Evolutionary conservation across 2,329 filamentous ascomycete species (phyloP).

Genomic region (Oidium heveae): DNA sequence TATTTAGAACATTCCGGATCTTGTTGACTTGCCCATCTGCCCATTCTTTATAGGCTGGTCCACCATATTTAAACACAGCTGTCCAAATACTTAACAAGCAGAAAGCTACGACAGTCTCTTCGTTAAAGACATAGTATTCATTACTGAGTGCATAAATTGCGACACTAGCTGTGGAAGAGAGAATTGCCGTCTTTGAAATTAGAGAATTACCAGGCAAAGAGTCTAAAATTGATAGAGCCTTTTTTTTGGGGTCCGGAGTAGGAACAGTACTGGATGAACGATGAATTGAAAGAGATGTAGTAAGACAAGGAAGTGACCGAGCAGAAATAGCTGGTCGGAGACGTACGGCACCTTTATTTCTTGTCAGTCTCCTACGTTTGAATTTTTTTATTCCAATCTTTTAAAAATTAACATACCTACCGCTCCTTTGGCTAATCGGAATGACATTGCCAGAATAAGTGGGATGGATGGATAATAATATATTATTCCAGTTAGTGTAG

Average conservation of each 20-base stretch:
- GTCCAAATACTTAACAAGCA: constrained; percentile 84
- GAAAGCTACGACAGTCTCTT: constrained; percentile 88
- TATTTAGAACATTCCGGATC: constrained; percentile 87
- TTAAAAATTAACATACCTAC: constrained; percentile 37
- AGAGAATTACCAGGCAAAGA: constrained; percentile 77
- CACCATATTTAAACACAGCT: constrained; percentile 78
- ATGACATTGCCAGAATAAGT: constrained; percentile 41
- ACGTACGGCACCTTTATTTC: constrained; percentile 46
- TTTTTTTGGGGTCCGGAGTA: constrained; percentile 76
- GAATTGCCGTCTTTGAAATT: constrained; percentile 87
- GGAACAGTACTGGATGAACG: constrained; percentile 57
- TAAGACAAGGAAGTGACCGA: constrained; percentile 51
- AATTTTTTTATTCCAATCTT: constrained; percentile 5
- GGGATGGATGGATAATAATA: background rate
- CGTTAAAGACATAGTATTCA: constrained; percentile 98
- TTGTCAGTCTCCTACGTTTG: constrained; percentile 1
- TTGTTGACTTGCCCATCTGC: constrained; percentile 69
- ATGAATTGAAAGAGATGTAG: constrained; percentile 35
- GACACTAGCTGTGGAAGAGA: constrained; percentile 75
- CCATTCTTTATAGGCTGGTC: constrained; percentile 81
- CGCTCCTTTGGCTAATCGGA: constrained; percentile 85
- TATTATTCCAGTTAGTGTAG: too few relatives aligned
- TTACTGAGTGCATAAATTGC: constrained; percentile 94
- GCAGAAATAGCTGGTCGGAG: constrained; percentile 60
- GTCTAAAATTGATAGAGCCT: constrained; percentile 88